Evolutionary conservation across 306 rosid genomes (phyloP), one percentile per base, ranked within the genome.

Genomic region (Fragaria iinumae): DNA sequence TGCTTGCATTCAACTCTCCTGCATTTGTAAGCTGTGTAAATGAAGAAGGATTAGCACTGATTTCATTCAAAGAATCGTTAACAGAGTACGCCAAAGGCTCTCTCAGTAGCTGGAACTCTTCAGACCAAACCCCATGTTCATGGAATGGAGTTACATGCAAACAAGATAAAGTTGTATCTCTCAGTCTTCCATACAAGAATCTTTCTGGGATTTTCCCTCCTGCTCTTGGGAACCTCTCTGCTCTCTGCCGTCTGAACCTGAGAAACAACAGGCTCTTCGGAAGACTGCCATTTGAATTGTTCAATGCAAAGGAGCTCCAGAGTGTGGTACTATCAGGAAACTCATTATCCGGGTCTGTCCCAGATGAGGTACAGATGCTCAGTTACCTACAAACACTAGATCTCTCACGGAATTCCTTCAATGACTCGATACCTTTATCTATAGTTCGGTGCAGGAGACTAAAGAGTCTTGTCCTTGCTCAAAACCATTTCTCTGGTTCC

Each of bases 281-380:
- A 66, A 79, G 67, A 72, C 66, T 83, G 80, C 96, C 98, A 57
- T 0, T 50, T 6, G 80, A 90, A 81, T 89, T 94, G n/a, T 94
- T 91, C 59, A 50, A 78, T 80, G 96, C 94, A 55, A 87, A 56
- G 81, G 94, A 91, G 73, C 81, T 94, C 2, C 98, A 94, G 80
- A 91, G 98, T 69, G 82, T 94, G 82, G 97, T 91, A 55, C 91
- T 94, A 79, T 91, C 88, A 74, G 96, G 94, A 11, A 94, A 94
- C 87, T 90, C 89, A 69, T 75, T 94, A 45, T 90, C 97, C 72
- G 98, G 98, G 89, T 60, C 88, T 67, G 71, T 94, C 38, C 91
- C 97, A 16, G 71, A 36, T 68, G 89, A 91, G 87, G 84, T 94
- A 86, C 94, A 88, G 76, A 88, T 87, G 70, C 91, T 94, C 60